Base-by-base conservation (phyloP, 768 basidiomycete genomes). In the Lentinula lateritia region DNA sequence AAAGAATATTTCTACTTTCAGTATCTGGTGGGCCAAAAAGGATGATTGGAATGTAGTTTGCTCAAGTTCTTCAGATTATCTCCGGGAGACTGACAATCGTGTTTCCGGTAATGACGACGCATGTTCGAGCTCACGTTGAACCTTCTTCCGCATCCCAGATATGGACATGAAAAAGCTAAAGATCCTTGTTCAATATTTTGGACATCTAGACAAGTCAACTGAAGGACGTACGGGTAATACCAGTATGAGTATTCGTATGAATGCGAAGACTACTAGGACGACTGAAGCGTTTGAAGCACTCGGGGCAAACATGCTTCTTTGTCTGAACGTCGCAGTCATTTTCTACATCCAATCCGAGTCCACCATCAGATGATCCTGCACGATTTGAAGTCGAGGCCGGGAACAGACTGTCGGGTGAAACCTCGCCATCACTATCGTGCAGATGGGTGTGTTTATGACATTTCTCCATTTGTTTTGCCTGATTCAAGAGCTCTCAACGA, bases 71-170 rank as follows among this genome's bases (percentile, higher is more conserved):
- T 34, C 10, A 34, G 1, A 16, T 36, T n/a, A 13, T 52, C 15
- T 36, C 50, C 38, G 8, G 38, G 3, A 28, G 41, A 20, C 43
- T 38, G 55, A 42, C 9, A 16, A n/a, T 41, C 16, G 56, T 92
- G 89, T 70, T 88, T 91, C 46, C 88, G 78, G 69, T 85, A 86
- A 67, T 92, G 90, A 5, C 90, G 78, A 38, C 90, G 81, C 90
- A 92, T 92, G 70, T 92, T 93, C 0, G 88, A 90, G 69, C 90
- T 90, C 52, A 91, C 90, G 64, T 90, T 92, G 75, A 92, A 92
- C 62, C 86, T 83, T 39, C 88, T 81, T 41, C 86, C 86, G 69
- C 90, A 92, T 46, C 84, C 81, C 7, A 85, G 87, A 78, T 77
- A 88, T 4, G 88, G 87, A 66, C 90, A 92, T 46, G 81, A 78